Evolutionary conservation across 2,329 filamentous ascomycete species (phyloP).

Genomic region (Penicillium rolfsii): DNA sequence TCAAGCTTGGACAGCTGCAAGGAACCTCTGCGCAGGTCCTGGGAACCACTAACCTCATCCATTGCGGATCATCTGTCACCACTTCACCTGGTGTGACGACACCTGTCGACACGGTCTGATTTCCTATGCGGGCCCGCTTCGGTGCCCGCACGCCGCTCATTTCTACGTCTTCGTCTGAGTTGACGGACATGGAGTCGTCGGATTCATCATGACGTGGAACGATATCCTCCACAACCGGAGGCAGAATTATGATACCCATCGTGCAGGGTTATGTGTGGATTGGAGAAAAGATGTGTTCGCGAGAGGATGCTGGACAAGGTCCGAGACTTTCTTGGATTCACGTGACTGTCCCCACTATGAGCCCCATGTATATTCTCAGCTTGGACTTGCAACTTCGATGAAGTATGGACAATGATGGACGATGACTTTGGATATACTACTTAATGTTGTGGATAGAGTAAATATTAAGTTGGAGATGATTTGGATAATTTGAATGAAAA

Average conservation of each 20-base stretch:
- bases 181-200: constrained; percentile 57
- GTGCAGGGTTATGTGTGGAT: not conserved
- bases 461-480: not conserved
- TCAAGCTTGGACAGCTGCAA: not conserved
- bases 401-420: not conserved
- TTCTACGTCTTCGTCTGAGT: constrained; percentile 48
- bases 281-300: not conserved
- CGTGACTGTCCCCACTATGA: constrained; percentile 19
- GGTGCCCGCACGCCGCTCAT: constrained; percentile 37
- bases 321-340: constrained; percentile 24
- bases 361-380: not conserved
- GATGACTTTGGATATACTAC: no score
- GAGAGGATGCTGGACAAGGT: not conserved
- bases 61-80: constrained; percentile 90
- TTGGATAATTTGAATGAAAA: not conserved
- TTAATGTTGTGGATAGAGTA: not conserved
- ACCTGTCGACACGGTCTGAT: constrained; percentile 38
- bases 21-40: not conserved
- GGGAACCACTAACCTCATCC: constrained; percentile 66
- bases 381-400: not conserved
- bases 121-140: constrained; percentile 43
- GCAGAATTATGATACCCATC: constrained; percentile 65
- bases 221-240: constrained; percentile 50
- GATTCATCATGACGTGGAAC: constrained; percentile 40
- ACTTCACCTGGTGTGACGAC: constrained; percentile 88